Evolutionary conservation across 2,329 filamentous ascomycete genomes (phyloP), one percentile per base, ranked within the genome.

Genomic region (Colletotrichum somersetense): DNA sequence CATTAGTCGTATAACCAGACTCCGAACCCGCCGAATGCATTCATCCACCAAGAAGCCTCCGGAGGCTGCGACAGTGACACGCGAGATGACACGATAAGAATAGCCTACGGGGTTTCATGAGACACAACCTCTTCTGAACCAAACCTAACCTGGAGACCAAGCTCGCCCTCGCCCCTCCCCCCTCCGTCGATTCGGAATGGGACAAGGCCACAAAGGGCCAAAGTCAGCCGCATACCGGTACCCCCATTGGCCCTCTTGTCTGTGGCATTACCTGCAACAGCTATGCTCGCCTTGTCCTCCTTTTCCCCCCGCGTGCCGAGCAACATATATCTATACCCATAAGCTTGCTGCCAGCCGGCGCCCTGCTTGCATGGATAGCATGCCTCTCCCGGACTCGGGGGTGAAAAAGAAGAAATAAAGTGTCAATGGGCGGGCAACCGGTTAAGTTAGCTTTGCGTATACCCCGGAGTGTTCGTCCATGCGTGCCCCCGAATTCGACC

Each of bases 391-490:
- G 23, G 65, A 26, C 59, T 53, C 66, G 46, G 38, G 16, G 57
- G 30, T 14, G 48, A 46, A 40, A 46, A n/a, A 2, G 26, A 26
- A 26, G 26, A 26, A 26, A 26, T 26, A 18, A 35, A 52, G 35
- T 33, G 30, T 56, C 26, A 42, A 67, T 23, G 33, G 44, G 52
- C 68, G 26, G 26, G 26, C 26, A 3, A 59, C 65, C 40, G 65
- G 48, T 65, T 58, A 46, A 38, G 65, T 66, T 59, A 57, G 26
- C 52, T 69, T 69, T 72, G 69, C 53, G 58, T 59, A 69, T 64
- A 69, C 65, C 69, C 69, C 59, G 56, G 65, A 72, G 66, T 64
- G 69, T 72, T 69, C 66, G 46, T 69, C 69, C 59, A 68, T 63
- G 30, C 35, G 68, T 66, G 11, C 30, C 42, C 26, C 26, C 26